Evolutionary conservation across 2,329 filamentous ascomycete species (phyloP).

Genomic region (Hirsutella minnesotensis): DNA sequence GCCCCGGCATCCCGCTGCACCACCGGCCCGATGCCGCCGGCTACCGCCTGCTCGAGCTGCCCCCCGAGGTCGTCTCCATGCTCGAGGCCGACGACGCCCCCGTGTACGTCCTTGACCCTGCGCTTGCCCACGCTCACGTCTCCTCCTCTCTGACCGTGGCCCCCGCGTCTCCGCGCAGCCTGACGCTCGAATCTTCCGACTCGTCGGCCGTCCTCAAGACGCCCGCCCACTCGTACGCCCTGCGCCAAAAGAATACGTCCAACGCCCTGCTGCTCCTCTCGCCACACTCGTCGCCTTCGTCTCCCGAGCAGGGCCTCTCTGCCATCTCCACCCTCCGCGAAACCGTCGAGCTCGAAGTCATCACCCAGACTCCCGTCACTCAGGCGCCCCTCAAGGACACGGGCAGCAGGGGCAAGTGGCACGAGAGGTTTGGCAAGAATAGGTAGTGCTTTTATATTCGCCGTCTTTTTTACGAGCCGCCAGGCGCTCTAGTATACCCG

Average conservation of each 20-base stretch:
- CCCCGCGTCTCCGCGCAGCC: slow-evolving; percentile 17
- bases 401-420: slow-evolving; percentile 41
- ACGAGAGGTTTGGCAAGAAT: slow-evolving; percentile 41
- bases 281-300: slow-evolving; percentile 11
- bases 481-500: no score
- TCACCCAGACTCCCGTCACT: slow-evolving; percentile 21
- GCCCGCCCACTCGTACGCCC: slow-evolving; percentile 39
- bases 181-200: slow-evolving; percentile 36
- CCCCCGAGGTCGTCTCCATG: slow-evolving; percentile 42
- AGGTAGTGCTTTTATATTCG: slow-evolving; percentile 17
- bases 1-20: slow-evolving; percentile 35
- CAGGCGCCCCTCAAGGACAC: slow-evolving; percentile 15
- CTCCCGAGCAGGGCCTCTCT: slow-evolving; percentile 25
- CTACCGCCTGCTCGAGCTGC: slow-evolving; percentile 52
- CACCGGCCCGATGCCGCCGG: slow-evolving; percentile 35
- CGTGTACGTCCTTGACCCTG: slow-evolving; percentile 26
- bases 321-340: slow-evolving; percentile 47
- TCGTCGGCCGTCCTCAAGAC: slow-evolving; percentile 39
- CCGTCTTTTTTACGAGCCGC: no score
- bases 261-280: slow-evolving; percentile 50
- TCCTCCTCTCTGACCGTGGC: neutral
- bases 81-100: slow-evolving; percentile 43
- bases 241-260: slow-evolving; percentile 56
- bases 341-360: slow-evolving; percentile 45
- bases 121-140: neutral